Evolutionary conservation across 2,329 filamentous ascomycete genomes (phyloP).

Genomic region (Sclerotinia minor): DNA sequence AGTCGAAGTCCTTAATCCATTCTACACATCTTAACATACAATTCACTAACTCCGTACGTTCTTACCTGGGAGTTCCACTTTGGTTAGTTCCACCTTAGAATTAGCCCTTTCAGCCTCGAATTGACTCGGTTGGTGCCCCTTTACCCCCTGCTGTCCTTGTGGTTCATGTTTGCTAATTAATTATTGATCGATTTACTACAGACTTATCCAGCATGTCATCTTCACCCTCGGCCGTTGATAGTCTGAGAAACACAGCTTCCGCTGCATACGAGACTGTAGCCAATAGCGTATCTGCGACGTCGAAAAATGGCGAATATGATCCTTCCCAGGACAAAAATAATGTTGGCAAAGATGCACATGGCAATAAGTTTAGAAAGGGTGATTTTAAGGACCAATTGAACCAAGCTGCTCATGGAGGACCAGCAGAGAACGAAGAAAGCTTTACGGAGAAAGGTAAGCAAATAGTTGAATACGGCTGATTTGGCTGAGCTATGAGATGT

Average conservation of each 20-base stretch:
- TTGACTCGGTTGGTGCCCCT: constrained; percentile 2
- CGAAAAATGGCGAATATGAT: constrained; percentile 26
- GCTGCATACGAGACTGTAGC: constrained; percentile 27
- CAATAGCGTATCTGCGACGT: constrained; percentile 20
- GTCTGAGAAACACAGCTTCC: constrained; percentile 29
- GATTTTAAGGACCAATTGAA: constrained; percentile 37
- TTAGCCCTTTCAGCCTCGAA: background rate
- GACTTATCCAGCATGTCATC: constrained; percentile 31
- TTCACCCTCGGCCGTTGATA: constrained; percentile 34
- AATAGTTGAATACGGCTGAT: background rate
- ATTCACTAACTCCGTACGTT: too few relatives aligned
- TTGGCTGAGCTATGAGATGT: background rate
- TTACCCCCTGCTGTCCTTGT: background rate
- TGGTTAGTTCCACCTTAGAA: background rate
- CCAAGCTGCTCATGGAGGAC: constrained; percentile 30
- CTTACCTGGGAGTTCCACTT: background rate
- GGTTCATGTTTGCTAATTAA: background rate
- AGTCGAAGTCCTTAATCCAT: background rate
- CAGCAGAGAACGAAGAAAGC: constrained; percentile 23
- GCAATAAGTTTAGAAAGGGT: constrained; percentile 33
- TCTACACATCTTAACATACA: background rate
- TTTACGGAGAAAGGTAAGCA: constrained; percentile 34
- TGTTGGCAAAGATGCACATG: constrained; percentile 31
- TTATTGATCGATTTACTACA: background rate
- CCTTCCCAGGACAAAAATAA: constrained; percentile 27